Conservation (phyloP, 2,329 filamentous ascomycete species). For the Massarina eburnea region DNA sequence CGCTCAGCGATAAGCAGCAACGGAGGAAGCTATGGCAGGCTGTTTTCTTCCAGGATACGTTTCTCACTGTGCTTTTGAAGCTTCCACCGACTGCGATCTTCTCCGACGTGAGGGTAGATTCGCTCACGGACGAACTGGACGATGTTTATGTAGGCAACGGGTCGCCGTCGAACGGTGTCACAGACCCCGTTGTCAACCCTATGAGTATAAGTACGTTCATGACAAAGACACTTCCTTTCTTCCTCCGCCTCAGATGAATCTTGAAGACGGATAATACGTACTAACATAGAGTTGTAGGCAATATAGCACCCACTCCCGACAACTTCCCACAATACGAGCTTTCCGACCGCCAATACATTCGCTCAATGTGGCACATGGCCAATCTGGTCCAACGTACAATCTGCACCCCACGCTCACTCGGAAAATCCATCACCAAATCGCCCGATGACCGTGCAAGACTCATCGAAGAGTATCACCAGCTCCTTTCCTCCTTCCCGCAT, state of each 20-base stretch:
- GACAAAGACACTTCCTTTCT: too few relatives aligned
- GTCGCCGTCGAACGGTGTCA: constrained; percentile 43
- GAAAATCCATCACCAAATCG: constrained; percentile 70
- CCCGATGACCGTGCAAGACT: constrained; percentile 70
- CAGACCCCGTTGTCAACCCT: constrained; percentile 50
- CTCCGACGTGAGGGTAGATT: constrained; percentile 76
- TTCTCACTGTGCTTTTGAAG: constrained; percentile 75
- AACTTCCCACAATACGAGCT: constrained; percentile 44
- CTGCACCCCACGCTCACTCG: constrained; percentile 72
- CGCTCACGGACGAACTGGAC: constrained; percentile 67
- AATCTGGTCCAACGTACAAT: constrained; percentile 77
- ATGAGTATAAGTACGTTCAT: constrained; percentile 49
- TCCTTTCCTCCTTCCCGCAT: constrained; percentile 73
- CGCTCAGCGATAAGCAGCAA: constrained; percentile 73
- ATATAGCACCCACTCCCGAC: constrained; percentile 46
- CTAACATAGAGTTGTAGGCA: too few relatives aligned
- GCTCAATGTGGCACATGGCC: constrained; percentile 76
- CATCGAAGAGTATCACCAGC: constrained; percentile 67
- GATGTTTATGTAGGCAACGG: constrained; percentile 67
- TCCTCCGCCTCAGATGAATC: neutral
- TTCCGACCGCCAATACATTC: constrained; percentile 59
- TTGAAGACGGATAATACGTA: too few relatives aligned
- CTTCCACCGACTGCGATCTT: constrained; percentile 77
- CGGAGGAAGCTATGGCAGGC: constrained; percentile 81
- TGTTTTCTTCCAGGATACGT: constrained; percentile 78